Evolutionary conservation across 805 yeast species (phyloP).

Genomic region (Ogataea naganishii): DNA sequence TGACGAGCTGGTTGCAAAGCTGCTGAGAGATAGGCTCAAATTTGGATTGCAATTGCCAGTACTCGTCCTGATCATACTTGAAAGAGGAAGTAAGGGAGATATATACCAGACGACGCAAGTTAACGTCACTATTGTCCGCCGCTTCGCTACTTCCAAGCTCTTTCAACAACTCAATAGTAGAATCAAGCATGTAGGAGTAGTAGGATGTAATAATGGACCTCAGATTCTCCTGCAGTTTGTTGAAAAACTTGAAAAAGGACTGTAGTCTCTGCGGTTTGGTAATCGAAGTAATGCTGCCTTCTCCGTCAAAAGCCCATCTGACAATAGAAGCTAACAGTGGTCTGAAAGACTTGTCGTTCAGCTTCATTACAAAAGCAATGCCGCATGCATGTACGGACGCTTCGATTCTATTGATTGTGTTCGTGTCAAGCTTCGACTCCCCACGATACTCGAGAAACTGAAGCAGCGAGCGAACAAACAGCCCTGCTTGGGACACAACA

Average conservation of each 20-base stretch:
- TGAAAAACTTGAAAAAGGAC: constrained; percentile 81
- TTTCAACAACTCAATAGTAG: constrained; percentile 49
- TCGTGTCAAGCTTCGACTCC: constrained; percentile 49
- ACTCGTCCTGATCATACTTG: constrained; percentile 86
- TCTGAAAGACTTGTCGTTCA: constrained; percentile 89
- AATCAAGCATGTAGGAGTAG: constrained; percentile 76
- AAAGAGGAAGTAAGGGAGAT: constrained; percentile 73
- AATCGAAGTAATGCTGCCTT: constrained; percentile 44
- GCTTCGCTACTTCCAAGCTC: constrained; percentile 36
- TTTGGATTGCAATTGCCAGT: constrained; percentile 85
- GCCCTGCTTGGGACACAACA: constrained; percentile 61
- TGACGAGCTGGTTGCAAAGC: constrained; percentile 55
- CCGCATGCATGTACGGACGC: constrained; percentile 66
- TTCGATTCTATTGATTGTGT: constrained; percentile 76
- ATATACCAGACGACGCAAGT: constrained; percentile 64
- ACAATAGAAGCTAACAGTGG: constrained; percentile 83
- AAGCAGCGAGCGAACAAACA: constrained; percentile 61
- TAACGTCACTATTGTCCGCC: constrained; percentile 33
- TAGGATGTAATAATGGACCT: constrained; percentile 84
- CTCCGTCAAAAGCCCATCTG: constrained; percentile 89
- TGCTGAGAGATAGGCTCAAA: constrained; percentile 63
- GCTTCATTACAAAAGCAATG: constrained; percentile 72
- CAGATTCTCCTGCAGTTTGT: constrained; percentile 72
- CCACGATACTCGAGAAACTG: constrained; percentile 66
- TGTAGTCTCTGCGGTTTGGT: constrained; percentile 49